Percentiles rank a stretch among this genome's conserved stretches.
Evolutionary conservation across 2,329 filamentous ascomycete genomes (phyloP).

Genomic region (Rhytidhysteron rufulum): DNA sequence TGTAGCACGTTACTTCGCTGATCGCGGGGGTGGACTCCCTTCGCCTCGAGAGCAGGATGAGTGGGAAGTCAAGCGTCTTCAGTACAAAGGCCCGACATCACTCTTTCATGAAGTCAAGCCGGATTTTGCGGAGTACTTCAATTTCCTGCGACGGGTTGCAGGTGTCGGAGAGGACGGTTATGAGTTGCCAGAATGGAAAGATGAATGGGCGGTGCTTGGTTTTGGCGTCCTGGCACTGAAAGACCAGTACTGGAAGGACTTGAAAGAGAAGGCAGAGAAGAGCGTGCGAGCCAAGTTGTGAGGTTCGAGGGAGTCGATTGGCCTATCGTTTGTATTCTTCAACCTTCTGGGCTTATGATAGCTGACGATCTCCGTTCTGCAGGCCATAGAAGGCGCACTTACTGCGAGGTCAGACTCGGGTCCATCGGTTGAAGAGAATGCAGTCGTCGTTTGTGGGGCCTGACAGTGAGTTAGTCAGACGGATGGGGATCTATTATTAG

Average conservation of each 20-base stretch:
- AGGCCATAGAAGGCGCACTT: no score
- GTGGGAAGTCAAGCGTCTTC: constrained; percentile 58
- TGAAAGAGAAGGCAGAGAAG: no score
- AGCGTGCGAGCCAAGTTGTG: no score
- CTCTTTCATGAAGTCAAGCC: constrained; percentile 57
- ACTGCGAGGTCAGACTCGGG: no score
- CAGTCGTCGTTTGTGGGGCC: no score
- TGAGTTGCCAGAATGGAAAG: background rate
- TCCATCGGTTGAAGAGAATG: no score
- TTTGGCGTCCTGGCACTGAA: background rate
- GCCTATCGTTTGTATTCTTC: no score
- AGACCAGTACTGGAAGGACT: background rate
- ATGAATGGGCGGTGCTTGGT: background rate
- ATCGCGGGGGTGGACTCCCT: constrained; percentile 49
- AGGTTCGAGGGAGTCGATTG: no score
- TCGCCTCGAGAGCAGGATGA: constrained; percentile 44
- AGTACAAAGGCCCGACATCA: constrained; percentile 52
- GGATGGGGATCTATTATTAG: no score
- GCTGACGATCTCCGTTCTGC: no score
- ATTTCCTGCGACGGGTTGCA: constrained; percentile 49
- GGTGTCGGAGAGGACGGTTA: constrained; percentile 23
- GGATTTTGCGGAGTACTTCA: constrained; percentile 64
- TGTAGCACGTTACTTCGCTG: constrained; percentile 56
- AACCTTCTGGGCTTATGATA: no score
- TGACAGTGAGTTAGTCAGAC: no score